Percentiles rank a stretch among this genome's conserved stretches.
Conservation (phyloP, 1,284 basidiomycete species). For the Leccinum glutinopallens region DNA sequence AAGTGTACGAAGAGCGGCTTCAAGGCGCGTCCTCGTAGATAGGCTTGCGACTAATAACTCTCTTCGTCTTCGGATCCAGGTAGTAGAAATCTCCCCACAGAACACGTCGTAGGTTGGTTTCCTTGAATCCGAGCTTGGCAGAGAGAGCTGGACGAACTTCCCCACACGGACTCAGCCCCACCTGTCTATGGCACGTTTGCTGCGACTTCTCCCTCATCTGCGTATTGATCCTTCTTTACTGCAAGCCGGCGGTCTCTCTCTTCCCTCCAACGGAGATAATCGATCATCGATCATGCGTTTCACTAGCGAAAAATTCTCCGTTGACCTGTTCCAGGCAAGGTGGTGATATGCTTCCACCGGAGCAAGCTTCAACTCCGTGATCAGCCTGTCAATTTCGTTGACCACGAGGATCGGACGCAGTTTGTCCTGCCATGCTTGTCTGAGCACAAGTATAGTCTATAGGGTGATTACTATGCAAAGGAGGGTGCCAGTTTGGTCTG, state of each 20-base stretch:
- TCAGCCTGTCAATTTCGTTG: slow-evolving; percentile 96
- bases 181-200: slow-evolving; percentile 75
- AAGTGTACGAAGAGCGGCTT: slow-evolving; percentile 99
- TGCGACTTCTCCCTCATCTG: slow-evolving; percentile 64
- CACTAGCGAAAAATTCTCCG: slow-evolving; percentile 92
- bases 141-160: slow-evolving; percentile 93
- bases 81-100: slow-evolving; percentile 96
- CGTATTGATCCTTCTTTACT: slow-evolving; percentile 68
- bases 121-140: slow-evolving; percentile 89
- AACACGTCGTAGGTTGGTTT: slow-evolving; percentile 83
- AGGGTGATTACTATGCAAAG: not conserved
- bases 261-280: slow-evolving; percentile 86
- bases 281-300: slow-evolving; percentile 90
- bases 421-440: slow-evolving; percentile 93
- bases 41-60: slow-evolving; percentile 87
- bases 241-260: slow-evolving; percentile 83
- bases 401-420: slow-evolving; percentile 93
- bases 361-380: slow-evolving; percentile 91
- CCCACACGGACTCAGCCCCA: slow-evolving; percentile 93
- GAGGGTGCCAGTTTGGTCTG: not conserved
- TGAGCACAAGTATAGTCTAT: slow-evolving; percentile 92
- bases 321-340: slow-evolving; percentile 96
- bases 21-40: slow-evolving; percentile 81
- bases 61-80: slow-evolving; percentile 95
- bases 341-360: slow-evolving; percentile 96